Base-by-base conservation (phyloP, 202 grass and related monocot genomes). In the Panicum virgatum region DNA sequence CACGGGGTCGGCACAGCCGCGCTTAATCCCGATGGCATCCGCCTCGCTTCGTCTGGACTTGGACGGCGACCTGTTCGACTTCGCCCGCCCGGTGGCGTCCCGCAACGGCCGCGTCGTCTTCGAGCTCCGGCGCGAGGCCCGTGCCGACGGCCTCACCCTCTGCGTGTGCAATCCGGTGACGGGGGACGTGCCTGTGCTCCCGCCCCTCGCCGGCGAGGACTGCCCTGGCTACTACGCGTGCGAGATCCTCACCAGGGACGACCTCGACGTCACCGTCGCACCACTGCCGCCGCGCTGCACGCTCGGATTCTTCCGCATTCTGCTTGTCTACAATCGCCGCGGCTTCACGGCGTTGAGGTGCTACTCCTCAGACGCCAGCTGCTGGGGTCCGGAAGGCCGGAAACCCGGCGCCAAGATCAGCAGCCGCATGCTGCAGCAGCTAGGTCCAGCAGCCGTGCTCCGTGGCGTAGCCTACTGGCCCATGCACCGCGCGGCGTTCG, bases 401-500 rank as follows among this genome's bases (percentile, higher is more conserved):
- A 67, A 67, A 20, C 38, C 65, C n/a, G 65, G 65, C 12, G n/a
- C 20, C 39, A 44, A 43, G 65, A 23, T 68, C 20, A 14, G 19
- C 19, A 20, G 48, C 70, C 9, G 2, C 30, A 12, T 38, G 37
- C 64, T 71, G 16, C 53, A 26, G 39, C 52, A 19, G 12, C 38
- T 81, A 14, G 53, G 67, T 29, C 79, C 43, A 18, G 79, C 79
- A 14, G 67, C 39, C 42, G 80, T 82, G 56, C 20, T 72, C 40
- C 19, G 23, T 7, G 54, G 67, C n/a, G 54, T 61, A 5, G 79
- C 66, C 26, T 72, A 61, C 40, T 81, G 67, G 79, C 56, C 29
- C 20, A 48, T 37, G 66, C 19, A 61, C 18, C 53, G 12, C 8
- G 66, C 18, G 5, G 78, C 39, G 39, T 44, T 81, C 16, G 66